Evolutionary conservation across 2,329 filamentous ascomycete species (phyloP), one percentile per base, ranked within the genome.

Genomic region (Sclerotinia subarctica): DNA sequence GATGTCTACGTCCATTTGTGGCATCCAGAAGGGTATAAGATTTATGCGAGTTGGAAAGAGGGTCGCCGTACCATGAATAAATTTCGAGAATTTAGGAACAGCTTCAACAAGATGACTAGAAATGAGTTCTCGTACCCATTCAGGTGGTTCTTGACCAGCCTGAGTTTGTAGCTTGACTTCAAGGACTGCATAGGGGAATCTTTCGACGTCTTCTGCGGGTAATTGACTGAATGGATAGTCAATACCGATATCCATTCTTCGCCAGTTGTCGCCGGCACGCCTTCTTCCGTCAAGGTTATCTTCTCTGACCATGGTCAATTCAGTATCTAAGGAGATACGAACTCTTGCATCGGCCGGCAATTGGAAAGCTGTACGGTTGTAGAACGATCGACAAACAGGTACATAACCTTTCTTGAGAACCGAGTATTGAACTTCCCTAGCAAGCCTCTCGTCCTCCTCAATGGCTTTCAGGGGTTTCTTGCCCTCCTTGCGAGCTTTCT

Each of bases 81-180:
- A 99, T 81, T 99, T 99, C 76, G 93, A 97, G 80, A 98, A 99
- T 78, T 99, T 99, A 70, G 95, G 95, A 2, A 99, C 94, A n/a
- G 95, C 94, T 81, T 99, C 95, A 2, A 99, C 95, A 21, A 99
- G 85, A 81, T 99, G 95, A 71, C 93, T 97, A 17, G 92, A 86
- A 56, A 93, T 96, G 64, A 99, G 85, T 77, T 98, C 93, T 29
- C 93, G 90, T 74, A 99, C 94, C 95, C 95, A 99, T 77, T 96
- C 91, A 0, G 95, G 95, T 19, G 95, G 93, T 77, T 97, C 93
- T 78, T 97, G 94, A 51, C 95, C 95, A 67, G 91, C 88, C 79
- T 97, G 94, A 0, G 95, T 99, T 80, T 99, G 95, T 26, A 99
- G 86, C 82, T 99, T 99, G 72, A 99, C 95, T 79, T 99, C 95